These are phyloP conservation scores for Sporothrix sp. DNA, from an alignment of 2,329 filamentous ascomycete species.

Conservation along the genomic window DNA sequence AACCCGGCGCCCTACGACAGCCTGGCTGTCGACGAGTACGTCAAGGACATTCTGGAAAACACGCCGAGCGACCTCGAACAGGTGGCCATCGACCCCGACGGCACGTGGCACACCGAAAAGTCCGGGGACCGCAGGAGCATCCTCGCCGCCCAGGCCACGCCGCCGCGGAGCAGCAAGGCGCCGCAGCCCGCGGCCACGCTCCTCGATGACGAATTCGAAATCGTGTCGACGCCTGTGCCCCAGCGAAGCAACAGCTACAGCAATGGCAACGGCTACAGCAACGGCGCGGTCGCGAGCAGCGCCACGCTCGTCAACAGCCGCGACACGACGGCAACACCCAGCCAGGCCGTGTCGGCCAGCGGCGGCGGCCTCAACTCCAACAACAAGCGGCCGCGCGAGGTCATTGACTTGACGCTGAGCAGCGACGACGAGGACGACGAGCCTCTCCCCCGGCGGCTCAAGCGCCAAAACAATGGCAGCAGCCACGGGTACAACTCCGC, in stretches of 20 bases:
- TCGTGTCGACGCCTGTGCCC: neutral
- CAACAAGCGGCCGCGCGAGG: slow-evolving; percentile 40
- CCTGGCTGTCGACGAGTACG: slow-evolving; percentile 84
- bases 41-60: slow-evolving; percentile 71
- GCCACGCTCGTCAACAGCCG: slow-evolving; percentile 2
- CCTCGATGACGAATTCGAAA: slow-evolving; percentile 11
- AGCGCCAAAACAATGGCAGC: slow-evolving; percentile 31
- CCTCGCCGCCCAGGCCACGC: neutral
- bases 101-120: slow-evolving; percentile 51
- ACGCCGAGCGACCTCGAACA: slow-evolving; percentile 67
- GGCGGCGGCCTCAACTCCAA: slow-evolving; percentile 19
- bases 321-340: slow-evolving; percentile 9
- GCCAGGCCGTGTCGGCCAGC: neutral
- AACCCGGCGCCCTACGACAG: slow-evolving; percentile 71
- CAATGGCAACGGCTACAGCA: slow-evolving; percentile 19
- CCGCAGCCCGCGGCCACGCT: neutral
- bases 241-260: slow-evolving; percentile 14
- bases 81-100: slow-evolving; percentile 82
- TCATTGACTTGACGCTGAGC: slow-evolving; percentile 51
- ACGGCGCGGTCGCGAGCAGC: neutral
- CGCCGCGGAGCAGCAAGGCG: neutral
- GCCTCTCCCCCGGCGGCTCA: slow-evolving; percentile 34
- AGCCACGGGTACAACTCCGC: neutral
- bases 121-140: slow-evolving; percentile 19
- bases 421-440: slow-evolving; percentile 38